Percentiles rank a stretch among this genome's conserved stretches.
Evolutionary conservation across 1,284 basidiomycete genomes (phyloP).

Genomic region (Ganoderma leucocontextum): DNA sequence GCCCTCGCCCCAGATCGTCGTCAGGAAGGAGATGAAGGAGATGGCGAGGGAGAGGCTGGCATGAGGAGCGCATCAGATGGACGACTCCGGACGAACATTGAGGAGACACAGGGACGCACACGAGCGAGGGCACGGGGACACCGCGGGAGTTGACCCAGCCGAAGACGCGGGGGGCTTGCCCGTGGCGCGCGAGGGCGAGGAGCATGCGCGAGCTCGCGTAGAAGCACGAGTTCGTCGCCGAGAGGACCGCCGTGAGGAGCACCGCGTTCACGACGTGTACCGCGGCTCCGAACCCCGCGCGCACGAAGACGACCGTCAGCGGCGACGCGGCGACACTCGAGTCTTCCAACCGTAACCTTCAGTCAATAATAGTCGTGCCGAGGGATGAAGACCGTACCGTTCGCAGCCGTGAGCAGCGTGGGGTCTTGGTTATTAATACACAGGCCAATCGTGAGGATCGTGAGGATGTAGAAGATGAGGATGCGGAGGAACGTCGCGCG

Average conservation of each 20-base stretch:
- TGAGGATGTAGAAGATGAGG: constrained; percentile 67
- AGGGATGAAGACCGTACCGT: constrained; percentile 40
- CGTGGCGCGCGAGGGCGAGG: constrained; percentile 80
- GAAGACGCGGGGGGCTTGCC: constrained; percentile 85
- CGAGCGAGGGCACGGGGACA: constrained; percentile 63
- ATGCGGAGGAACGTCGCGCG: constrained; percentile 75
- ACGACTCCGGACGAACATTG: background rate
- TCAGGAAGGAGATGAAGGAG: constrained; percentile 59
- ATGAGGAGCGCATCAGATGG: background rate
- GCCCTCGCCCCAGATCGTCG: constrained; percentile 63
- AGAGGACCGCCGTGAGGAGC: constrained; percentile 72
- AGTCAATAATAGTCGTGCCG: background rate
- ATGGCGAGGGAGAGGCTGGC: constrained; percentile 53
- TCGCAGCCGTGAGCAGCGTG: constrained; percentile 55
- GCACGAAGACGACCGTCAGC: constrained; percentile 64
- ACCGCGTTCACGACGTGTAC: constrained; percentile 64
- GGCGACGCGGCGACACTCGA: constrained; percentile 60
- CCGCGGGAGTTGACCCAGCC: constrained; percentile 66
- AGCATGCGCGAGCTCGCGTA: constrained; percentile 86
- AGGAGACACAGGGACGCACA: constrained; percentile 44
- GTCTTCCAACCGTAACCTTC: constrained; percentile 38
- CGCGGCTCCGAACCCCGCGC: constrained; percentile 65
- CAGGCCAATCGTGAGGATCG: constrained; percentile 63
- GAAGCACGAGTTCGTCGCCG: constrained; percentile 67
- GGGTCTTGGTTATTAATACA: constrained; percentile 62